These are phyloP conservation scores for Canavalia gladiata DNA, from an alignment of 306 rosid genomes.

Conservation along the genomic window DNA sequence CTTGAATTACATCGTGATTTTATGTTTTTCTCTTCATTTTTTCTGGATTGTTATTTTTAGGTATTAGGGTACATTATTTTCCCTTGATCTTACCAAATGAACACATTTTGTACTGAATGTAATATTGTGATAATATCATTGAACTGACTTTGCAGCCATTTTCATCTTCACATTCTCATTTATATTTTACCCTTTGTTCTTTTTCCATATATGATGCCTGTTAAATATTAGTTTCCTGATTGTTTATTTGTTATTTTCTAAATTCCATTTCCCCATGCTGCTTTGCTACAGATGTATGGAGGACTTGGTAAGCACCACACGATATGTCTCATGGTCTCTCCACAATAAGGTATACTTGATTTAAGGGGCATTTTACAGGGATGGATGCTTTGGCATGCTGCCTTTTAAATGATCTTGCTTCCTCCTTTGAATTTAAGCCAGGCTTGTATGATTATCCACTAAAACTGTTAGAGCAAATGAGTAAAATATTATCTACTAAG, in stretches of 20 bases:
- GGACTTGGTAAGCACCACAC: slow-evolving; percentile 96
- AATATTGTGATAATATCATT: background rate
- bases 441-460: slow-evolving; percentile 21
- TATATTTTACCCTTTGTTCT: background rate
- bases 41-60: slow-evolving; percentile 14
- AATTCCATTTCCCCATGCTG: slow-evolving; percentile 33
- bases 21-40: background rate
- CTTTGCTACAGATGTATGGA: slow-evolving; percentile 85
- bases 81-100: slow-evolving; percentile 30
- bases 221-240: slow-evolving; percentile 17
- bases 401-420: slow-evolving; percentile 33
- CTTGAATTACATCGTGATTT: background rate
- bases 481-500: slow-evolving; percentile 38
- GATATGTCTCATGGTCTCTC: slow-evolving; percentile 97
- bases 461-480: background rate
- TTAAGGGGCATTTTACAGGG: slow-evolving; percentile 5
- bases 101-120: background rate
- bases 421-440: slow-evolving; percentile 33
- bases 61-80: background rate
- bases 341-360: slow-evolving; percentile 87
- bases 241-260: slow-evolving; percentile 20
- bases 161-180: slow-evolving; percentile 31
- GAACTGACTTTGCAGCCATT: background rate
- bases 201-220: slow-evolving; percentile 14
- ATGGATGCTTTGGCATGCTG: slow-evolving; percentile 26